Percentiles rank a stretch among this genome's conserved stretches.
These are phyloP conservation scores for Solanum sitiens DNA, from an alignment of 257 asterid genomes.

Conservation along the genomic window DNA sequence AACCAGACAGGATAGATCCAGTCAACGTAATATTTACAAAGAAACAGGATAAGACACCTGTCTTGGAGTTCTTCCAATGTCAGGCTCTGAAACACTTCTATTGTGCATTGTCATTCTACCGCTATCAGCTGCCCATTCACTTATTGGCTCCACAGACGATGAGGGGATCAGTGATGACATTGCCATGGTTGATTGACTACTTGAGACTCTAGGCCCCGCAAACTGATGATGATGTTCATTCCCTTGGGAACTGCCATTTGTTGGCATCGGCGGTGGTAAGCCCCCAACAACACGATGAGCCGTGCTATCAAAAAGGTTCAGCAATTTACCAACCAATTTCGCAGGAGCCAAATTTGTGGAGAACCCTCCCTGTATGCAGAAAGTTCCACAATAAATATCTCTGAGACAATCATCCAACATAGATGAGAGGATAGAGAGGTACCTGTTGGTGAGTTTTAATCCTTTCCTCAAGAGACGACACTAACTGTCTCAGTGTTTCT, in stretches of 20 bases:
- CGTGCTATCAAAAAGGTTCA: conserved; percentile 69
- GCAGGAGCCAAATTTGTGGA: conserved; percentile 79
- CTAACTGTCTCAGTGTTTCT: conserved; percentile 56
- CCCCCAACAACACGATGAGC: conserved; percentile 85
- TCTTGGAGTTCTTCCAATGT: conserved; percentile 86
- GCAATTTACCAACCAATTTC: conserved; percentile 68
- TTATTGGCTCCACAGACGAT: conserved; percentile 47
- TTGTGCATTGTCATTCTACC: conserved; percentile 50
- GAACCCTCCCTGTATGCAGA: conserved; percentile 74
- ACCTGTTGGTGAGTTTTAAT: conserved; percentile 66
- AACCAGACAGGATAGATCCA: not conserved
- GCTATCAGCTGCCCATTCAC: conserved; percentile 49
- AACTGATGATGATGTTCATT: conserved; percentile 39
- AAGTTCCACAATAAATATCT: conserved; percentile 1
- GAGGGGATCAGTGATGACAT: conserved; percentile 88
- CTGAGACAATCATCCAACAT: not conserved
- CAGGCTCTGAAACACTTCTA: conserved; percentile 95
- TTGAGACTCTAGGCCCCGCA: conserved; percentile 53
- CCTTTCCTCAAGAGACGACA: conserved; percentile 80
- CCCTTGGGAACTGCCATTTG: conserved; percentile 38
- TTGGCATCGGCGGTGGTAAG: conserved; percentile 51
- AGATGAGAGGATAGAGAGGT: not conserved
- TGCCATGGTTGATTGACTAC: conserved; percentile 92
- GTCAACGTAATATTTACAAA: not conserved
- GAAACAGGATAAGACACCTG: conserved; percentile 47